Conservation (phyloP, 2,329 filamentous ascomycete genomes). For the Penicillium sp. region DNA sequence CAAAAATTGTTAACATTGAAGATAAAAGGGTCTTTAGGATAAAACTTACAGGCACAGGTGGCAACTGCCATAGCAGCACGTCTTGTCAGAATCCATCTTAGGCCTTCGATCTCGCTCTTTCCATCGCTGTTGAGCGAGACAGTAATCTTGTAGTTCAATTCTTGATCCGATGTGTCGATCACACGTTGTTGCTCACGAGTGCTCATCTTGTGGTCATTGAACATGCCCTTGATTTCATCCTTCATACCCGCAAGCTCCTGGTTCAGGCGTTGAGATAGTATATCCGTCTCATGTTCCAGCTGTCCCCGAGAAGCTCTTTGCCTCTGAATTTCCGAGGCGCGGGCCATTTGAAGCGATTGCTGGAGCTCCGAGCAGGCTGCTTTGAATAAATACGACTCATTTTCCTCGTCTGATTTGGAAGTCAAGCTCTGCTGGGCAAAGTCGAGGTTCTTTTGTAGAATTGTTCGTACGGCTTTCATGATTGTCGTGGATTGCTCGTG, state of each 20-base stretch:
- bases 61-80: slow-evolving; percentile 63
- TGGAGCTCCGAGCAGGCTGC: slow-evolving; percentile 90
- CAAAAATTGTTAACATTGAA: slow-evolving; percentile 8
- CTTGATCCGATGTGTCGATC: slow-evolving; percentile 85
- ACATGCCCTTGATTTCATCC: slow-evolving; percentile 92
- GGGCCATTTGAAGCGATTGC: slow-evolving; percentile 78
- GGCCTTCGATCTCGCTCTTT: slow-evolving; percentile 85
- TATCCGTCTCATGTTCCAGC: slow-evolving; percentile 93
- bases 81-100: slow-evolving; percentile 79
- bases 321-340: slow-evolving; percentile 74
- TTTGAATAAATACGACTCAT: slow-evolving; percentile 90
- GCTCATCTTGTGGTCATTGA: slow-evolving; percentile 92
- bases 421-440: slow-evolving; percentile 78
- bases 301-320: slow-evolving; percentile 80
- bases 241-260: slow-evolving; percentile 81
- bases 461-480: slow-evolving; percentile 86
- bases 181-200: slow-evolving; percentile 84
- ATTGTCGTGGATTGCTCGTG: slow-evolving; percentile 73
- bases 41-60: slow-evolving; percentile 47
- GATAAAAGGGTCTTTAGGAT: neutral
- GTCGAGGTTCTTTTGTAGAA: slow-evolving; percentile 77
- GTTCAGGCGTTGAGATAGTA: slow-evolving; percentile 76
- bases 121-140: slow-evolving; percentile 85
- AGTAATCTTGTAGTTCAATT: slow-evolving; percentile 95
- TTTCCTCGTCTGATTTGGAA: slow-evolving; percentile 90